A percentile compares a stretch with the other conserved stretches of the same genome.
phyloP scores from a whole-genome alignment of 805 yeast genomes.

The Maudiozyma barnettii region DNA sequence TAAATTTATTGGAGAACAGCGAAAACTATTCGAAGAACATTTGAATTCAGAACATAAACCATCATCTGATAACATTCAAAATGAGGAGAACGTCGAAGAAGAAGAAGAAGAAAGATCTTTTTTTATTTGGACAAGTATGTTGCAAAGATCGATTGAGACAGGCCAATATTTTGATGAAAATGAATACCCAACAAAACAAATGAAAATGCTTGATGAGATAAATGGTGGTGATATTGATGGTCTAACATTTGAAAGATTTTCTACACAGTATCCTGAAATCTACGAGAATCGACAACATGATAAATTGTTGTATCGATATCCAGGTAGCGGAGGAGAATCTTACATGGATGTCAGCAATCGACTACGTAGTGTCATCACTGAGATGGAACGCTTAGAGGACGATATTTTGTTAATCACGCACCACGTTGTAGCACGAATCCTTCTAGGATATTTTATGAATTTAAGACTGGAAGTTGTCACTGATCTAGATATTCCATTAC shows the following conservation, averaged over 20 bases:
- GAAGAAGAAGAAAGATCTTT: slow-evolving; percentile 40
- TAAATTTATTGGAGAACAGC: slow-evolving; percentile 61
- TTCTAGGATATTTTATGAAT: slow-evolving; percentile 83
- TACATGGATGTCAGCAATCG: slow-evolving; percentile 89
- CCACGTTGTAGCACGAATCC: slow-evolving; percentile 80
- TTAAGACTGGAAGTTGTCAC: slow-evolving; percentile 71
- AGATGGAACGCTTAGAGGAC: slow-evolving; percentile 83
- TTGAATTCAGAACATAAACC: slow-evolving; percentile 40
- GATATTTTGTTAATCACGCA: slow-evolving; percentile 82
- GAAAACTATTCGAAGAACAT: slow-evolving; percentile 52
- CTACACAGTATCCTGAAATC: slow-evolving; percentile 60
- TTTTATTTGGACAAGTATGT: slow-evolving; percentile 90
- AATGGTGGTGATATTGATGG: slow-evolving; percentile 93
- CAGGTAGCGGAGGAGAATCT: slow-evolving; percentile 96
- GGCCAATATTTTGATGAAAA: slow-evolving; percentile 67
- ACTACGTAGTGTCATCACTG: slow-evolving; percentile 81
- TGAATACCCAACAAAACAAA: slow-evolving; percentile 67
- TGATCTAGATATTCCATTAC: slow-evolving; percentile 86
- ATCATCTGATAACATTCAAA: neutral
- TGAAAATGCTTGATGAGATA: slow-evolving; percentile 87
- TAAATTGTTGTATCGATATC: slow-evolving; percentile 80
- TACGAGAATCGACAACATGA: slow-evolving; percentile 64
- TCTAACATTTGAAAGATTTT: slow-evolving; percentile 81
- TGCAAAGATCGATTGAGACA: slow-evolving; percentile 67
- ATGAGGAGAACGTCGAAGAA: neutral